phyloP scores from a whole-genome alignment of 140 eudicot genomes.

The Cichorium intybus region DNA sequence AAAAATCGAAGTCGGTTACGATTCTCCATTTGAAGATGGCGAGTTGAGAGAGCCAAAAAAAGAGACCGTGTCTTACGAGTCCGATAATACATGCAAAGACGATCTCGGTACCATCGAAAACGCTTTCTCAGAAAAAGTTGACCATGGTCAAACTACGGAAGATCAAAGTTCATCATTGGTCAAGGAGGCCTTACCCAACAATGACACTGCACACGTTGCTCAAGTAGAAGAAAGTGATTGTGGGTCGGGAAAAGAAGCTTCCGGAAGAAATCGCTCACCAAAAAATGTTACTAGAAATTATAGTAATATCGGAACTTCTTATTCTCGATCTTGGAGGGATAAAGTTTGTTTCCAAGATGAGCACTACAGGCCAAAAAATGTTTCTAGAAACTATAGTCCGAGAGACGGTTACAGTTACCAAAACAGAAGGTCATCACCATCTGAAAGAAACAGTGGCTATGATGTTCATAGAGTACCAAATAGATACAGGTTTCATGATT shows the following conservation, averaged over 20 bases:
- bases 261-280: conserved; percentile 16
- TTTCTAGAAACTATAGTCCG: conserved; percentile 29
- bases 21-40: conserved; percentile 83
- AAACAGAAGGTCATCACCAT: conserved; percentile 42
- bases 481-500: conserved; percentile 23
- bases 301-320: conserved; percentile 21
- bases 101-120: conserved; percentile 41
- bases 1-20: conserved; percentile 48
- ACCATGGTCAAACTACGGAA: conserved; percentile 31
- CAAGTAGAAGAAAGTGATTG: conserved; percentile 14
- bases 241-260: conserved; percentile 8
- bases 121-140: conserved; percentile 32
- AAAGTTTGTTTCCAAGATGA: too few relatives aligned
- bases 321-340: conserved; percentile 10
- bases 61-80: conserved; percentile 43
- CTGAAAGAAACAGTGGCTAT: conserved; percentile 43
- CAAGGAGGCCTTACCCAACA: conserved; percentile 1
- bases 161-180: conserved; percentile 21
- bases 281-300: too few relatives aligned
- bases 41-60: conserved; percentile 61
- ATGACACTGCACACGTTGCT: conserved; percentile 2
- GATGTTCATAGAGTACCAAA: conserved; percentile 36
- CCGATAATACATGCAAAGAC: conserved; percentile 41
- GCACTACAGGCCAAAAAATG: conserved; percentile 12
- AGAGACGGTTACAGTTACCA: conserved; percentile 32